Conservation (phyloP, 345 rosid species). For the Noccaea bulbosa region DNA sequence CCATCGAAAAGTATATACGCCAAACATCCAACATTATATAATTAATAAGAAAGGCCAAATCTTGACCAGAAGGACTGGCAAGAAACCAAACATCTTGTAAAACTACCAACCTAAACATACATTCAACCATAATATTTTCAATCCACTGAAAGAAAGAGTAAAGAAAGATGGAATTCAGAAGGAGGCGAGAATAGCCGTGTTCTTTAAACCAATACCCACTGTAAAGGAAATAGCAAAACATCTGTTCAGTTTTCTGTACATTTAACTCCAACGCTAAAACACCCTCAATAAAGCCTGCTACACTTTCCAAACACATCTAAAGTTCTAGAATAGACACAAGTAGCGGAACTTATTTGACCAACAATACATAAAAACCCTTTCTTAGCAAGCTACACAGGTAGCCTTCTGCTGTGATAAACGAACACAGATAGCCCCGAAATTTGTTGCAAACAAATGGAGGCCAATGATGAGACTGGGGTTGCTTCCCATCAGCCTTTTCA, state of each 20-base stretch:
- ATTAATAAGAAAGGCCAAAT: conserved; percentile 9
- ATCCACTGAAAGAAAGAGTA: conserved; percentile 38
- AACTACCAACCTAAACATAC: conserved; percentile 46
- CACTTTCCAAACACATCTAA: conserved; percentile 57
- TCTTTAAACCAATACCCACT: conserved; percentile 34
- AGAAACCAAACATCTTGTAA: conserved; percentile 33
- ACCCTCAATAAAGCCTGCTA: conserved; percentile 51
- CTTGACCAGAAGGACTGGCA: conserved; percentile 21
- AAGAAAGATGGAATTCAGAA: conserved; percentile 26
- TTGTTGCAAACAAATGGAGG: conserved; percentile 78
- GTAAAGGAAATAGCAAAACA: conserved; percentile 34
- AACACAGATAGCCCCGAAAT: conserved; percentile 56
- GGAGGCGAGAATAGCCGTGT: background rate
- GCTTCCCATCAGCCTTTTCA: conserved; percentile 94
- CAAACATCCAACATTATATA: conserved; percentile 22
- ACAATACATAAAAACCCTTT: conserved; percentile 46
- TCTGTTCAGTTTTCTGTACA: conserved; percentile 52
- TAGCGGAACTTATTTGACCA: conserved; percentile 55
- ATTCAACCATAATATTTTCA: conserved; percentile 44
- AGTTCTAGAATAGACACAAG: conserved; percentile 57
- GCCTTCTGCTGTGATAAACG: conserved; percentile 62
- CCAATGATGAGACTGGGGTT: conserved; percentile 73
- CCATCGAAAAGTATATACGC: conserved; percentile 22
- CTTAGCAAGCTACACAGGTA: conserved; percentile 55
- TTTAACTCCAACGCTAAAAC: conserved; percentile 45